Conservation (phyloP, 345 rosid species). For the Gossypium longicalyx region DNA sequence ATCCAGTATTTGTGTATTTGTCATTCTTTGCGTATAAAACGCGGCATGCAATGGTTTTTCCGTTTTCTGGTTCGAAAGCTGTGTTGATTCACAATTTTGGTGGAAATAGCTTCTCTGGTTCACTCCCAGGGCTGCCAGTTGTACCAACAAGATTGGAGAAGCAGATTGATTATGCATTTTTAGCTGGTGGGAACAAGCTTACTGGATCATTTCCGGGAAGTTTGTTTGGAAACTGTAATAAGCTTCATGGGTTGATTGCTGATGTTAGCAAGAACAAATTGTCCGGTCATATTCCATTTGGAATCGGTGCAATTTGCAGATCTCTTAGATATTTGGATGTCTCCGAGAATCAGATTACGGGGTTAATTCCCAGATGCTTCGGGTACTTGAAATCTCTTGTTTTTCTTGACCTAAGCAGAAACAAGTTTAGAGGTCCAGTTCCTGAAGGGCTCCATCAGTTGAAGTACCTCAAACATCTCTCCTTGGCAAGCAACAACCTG, state of each 20-base stretch:
- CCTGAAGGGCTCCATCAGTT: slow-evolving; percentile 25
- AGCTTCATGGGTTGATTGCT: slow-evolving; percentile 33
- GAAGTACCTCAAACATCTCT: slow-evolving; percentile 39
- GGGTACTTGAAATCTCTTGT: slow-evolving; percentile 39
- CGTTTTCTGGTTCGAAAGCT: not conserved
- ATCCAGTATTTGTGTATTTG: slow-evolving; percentile 21
- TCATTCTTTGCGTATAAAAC: slow-evolving; percentile 19
- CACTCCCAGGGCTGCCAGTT: slow-evolving; percentile 21
- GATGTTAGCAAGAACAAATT: slow-evolving; percentile 48
- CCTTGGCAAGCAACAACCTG: slow-evolving; percentile 45
- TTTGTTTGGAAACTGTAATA: slow-evolving; percentile 43
- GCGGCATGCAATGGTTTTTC: slow-evolving; percentile 2
- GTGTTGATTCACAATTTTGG: slow-evolving; percentile 30
- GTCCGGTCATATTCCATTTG: slow-evolving; percentile 48
- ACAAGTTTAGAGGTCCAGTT: slow-evolving; percentile 7
- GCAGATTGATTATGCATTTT: slow-evolving; percentile 31
- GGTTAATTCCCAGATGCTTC: slow-evolving; percentile 37
- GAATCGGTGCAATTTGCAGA: slow-evolving; percentile 39
- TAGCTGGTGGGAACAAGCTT: slow-evolving; percentile 46
- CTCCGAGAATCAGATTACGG: slow-evolving; percentile 46
- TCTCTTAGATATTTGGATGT: slow-evolving; percentile 51
- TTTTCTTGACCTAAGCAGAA: slow-evolving; percentile 48
- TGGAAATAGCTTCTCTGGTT: slow-evolving; percentile 31
- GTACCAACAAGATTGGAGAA: slow-evolving; percentile 19
- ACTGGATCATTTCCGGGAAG: slow-evolving; percentile 41